A percentile compares a stretch with the other conserved stretches of the same genome.
phyloP scores from a whole-genome alignment of 2,329 filamentous ascomycete species.

The Colletotrichum spinosum region DNA sequence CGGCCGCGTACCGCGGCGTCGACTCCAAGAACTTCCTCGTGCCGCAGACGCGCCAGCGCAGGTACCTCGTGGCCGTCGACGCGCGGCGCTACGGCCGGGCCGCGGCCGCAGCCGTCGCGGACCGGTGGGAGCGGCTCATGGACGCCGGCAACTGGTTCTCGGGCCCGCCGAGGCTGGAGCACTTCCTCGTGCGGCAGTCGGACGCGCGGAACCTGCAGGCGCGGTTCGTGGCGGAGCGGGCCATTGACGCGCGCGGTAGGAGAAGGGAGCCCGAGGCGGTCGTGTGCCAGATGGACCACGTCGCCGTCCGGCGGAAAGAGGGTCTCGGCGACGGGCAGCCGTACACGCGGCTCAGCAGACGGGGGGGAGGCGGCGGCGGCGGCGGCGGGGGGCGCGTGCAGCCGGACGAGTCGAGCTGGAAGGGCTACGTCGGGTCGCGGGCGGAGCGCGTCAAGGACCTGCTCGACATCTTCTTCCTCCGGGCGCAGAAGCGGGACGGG shows the following conservation, averaged over 20 bases:
- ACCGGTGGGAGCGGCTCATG: slow-evolving; percentile 59
- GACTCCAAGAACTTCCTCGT: slow-evolving; percentile 81
- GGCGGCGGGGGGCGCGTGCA: slow-evolving; percentile 54
- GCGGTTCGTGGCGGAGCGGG: slow-evolving; percentile 58
- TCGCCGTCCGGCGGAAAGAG: slow-evolving; percentile 61
- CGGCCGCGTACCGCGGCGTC: slow-evolving; percentile 58
- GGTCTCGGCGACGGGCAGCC: slow-evolving; percentile 66
- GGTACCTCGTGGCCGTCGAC: slow-evolving; percentile 70
- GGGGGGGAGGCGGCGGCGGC: slow-evolving; percentile 48
- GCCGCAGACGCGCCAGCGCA: slow-evolving; percentile 74
- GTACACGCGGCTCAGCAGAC: slow-evolving; percentile 69
- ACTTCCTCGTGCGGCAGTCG: slow-evolving; percentile 69
- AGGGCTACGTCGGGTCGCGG: slow-evolving; percentile 60
- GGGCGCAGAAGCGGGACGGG: slow-evolving; percentile 54
- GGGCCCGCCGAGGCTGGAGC: slow-evolving; percentile 71
- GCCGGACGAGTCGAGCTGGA: slow-evolving; percentile 65
- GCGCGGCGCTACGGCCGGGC: slow-evolving; percentile 46
- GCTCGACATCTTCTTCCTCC: slow-evolving; percentile 71
- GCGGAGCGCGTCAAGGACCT: slow-evolving; percentile 73
- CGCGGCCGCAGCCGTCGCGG: slow-evolving; percentile 47
- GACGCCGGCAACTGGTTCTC: slow-evolving; percentile 50
- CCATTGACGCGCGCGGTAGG: slow-evolving; percentile 41
- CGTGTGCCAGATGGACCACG: slow-evolving; percentile 70
- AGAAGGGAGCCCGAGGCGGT: slow-evolving; percentile 60
- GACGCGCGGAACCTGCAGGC: slow-evolving; percentile 65